Conservation (phyloP, 805 yeast genomes). For the Ogataea trehalophila region DNA sequence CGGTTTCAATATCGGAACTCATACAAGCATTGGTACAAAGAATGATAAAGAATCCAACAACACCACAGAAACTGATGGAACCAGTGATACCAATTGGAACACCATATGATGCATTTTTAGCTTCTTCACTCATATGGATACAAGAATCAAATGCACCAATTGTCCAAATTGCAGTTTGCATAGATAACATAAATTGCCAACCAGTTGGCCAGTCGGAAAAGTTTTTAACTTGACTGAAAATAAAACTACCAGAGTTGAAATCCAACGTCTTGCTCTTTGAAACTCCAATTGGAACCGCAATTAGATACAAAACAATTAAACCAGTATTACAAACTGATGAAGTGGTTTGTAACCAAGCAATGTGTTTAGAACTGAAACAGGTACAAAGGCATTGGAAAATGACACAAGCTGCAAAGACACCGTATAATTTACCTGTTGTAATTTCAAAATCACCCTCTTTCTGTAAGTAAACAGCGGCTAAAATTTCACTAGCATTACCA, state of each 20-base stretch:
- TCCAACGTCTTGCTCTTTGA: slow-evolving; percentile 23
- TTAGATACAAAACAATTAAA: slow-evolving; percentile 49
- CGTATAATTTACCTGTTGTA: slow-evolving; percentile 52
- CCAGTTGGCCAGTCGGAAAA: slow-evolving; percentile 54
- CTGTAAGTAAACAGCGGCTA: slow-evolving; percentile 50
- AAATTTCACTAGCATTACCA: slow-evolving; percentile 57
- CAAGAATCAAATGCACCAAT: slow-evolving; percentile 71
- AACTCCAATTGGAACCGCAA: slow-evolving; percentile 64
- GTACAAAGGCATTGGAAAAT: slow-evolving; percentile 48
- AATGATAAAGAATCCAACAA: slow-evolving; percentile 53
- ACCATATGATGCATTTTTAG: slow-evolving; percentile 53
- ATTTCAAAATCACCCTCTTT: slow-evolving; percentile 52
- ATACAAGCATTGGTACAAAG: slow-evolving; percentile 53
- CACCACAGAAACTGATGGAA: slow-evolving; percentile 52
- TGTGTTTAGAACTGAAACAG: slow-evolving; percentile 49
- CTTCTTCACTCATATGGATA: slow-evolving; percentile 71
- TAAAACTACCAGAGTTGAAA: slow-evolving; percentile 47
- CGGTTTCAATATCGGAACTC: slow-evolving; percentile 37
- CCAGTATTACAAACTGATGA: slow-evolving; percentile 52
- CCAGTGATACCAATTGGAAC: slow-evolving; percentile 63
- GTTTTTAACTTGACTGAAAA: slow-evolving; percentile 51
- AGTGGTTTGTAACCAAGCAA: slow-evolving; percentile 55
- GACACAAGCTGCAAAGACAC: slow-evolving; percentile 60
- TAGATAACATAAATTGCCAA: slow-evolving; percentile 41
- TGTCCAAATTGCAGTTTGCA: slow-evolving; percentile 71